phyloP scores from a whole-genome alignment of 1,139 yeast species.

The Geotrichum reessii region DNA sequence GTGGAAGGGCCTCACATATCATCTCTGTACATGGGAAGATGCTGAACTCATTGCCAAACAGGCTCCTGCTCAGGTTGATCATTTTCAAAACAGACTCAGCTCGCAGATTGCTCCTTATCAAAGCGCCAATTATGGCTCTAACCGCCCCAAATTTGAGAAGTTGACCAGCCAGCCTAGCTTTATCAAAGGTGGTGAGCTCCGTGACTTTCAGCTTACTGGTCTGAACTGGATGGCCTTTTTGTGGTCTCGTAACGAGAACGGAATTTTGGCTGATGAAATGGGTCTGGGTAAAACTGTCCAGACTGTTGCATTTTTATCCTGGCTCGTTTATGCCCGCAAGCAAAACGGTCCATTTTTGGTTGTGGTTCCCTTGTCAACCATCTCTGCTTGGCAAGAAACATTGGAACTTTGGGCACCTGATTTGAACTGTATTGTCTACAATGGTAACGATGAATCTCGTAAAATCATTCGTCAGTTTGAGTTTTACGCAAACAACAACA shows the following conservation, averaged over 20 bases:
- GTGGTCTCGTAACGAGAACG: conserved; percentile 97
- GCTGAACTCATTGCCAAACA: conserved; percentile 79
- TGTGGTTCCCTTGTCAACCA: conserved; percentile 92
- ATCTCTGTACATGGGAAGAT: conserved; percentile 95
- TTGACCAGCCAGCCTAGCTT: conserved; percentile 80
- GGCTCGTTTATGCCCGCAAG: conserved; percentile 90
- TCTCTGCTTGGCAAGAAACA: conserved; percentile 99
- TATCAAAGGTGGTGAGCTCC: conserved; percentile 83
- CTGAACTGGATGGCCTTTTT: conserved; percentile 99
- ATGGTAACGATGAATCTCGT: conserved; percentile 89
- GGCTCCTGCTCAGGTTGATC: conserved; percentile 80
- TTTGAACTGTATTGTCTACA: conserved; percentile 80
- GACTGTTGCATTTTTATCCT: conserved; percentile 87
- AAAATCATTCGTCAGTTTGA: conserved; percentile 78
- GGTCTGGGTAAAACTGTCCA: conserved; percentile 98
- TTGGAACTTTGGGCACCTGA: conserved; percentile 98
- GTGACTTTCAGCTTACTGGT: conserved; percentile 97
- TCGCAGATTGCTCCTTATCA: conserved; percentile 80
- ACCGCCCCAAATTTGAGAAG: conserved; percentile 87
- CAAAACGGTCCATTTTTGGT: conserved; percentile 96
- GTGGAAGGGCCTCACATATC: conserved; percentile 91
- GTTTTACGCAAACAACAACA: conserved; percentile 53
- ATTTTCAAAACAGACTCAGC: conserved; percentile 72
- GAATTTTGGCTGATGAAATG: conserved; percentile 98
- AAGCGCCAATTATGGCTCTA: conserved; percentile 68